Conservation (phyloP, 345 rosid genomes). For the Eucalyptus globulus region DNA sequence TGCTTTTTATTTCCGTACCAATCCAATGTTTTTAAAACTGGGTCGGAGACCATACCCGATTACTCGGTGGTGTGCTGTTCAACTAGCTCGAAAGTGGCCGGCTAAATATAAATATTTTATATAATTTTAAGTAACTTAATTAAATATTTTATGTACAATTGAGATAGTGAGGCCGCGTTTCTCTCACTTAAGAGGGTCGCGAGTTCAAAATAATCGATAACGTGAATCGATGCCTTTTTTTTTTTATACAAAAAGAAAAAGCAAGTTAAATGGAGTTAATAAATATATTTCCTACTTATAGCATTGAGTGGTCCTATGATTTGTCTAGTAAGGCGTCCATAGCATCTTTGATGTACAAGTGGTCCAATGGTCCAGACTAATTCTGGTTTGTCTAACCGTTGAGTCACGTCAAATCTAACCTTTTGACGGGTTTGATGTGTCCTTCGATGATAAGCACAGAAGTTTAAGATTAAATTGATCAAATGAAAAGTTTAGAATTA, state of each 20-base stretch:
- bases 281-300: neutral
- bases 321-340: neutral
- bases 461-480: neutral
- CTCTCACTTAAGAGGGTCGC: neutral
- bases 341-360: neutral
- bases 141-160: neutral
- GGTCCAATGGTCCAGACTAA: neutral
- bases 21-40: neutral
- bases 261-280: neutral
- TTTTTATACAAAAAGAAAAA: too few species aligned
- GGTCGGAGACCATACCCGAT: neutral
- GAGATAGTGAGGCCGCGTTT: neutral
- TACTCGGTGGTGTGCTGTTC: neutral
- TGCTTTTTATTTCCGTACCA: neutral
- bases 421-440: neutral
- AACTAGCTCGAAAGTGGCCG: neutral
- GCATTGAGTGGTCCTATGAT: neutral
- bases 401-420: neutral
- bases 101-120: neutral
- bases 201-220: neutral
- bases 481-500: accelerated
- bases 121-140: neutral
- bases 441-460: accelerated
- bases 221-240: neutral
- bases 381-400: accelerated